Evolutionary conservation across 2,329 filamentous ascomycete species (phyloP).

Genomic region (Talaromyces piceae): DNA sequence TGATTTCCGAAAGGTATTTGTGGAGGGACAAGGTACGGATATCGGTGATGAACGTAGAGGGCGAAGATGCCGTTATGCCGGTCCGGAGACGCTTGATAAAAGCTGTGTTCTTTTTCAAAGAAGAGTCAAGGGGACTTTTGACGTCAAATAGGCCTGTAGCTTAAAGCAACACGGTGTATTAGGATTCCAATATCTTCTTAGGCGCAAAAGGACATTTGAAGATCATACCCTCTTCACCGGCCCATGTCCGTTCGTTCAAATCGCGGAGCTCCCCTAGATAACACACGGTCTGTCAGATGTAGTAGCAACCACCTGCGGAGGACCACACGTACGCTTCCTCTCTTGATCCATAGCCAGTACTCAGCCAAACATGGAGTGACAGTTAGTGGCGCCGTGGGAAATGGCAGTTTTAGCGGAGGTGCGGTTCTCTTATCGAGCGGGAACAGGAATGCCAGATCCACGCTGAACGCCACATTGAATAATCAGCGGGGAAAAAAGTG

Average conservation of each 20-base stretch:
- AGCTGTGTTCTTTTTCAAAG: constrained; percentile 94
- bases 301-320: not conserved
- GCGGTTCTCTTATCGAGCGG: constrained; percentile 31
- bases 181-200: constrained; percentile 17
- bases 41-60: constrained; percentile 79
- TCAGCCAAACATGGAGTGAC: constrained; percentile 15
- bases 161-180: not conserved
- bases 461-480: constrained; percentile 33
- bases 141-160: constrained; percentile 66
- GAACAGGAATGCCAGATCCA: constrained; percentile 22
- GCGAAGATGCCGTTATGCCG: constrained; percentile 70
- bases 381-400: not conserved
- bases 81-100: constrained; percentile 96
- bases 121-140: constrained; percentile 77
- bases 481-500: not conserved
- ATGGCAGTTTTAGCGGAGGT: constrained; percentile 23
- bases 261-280: constrained; percentile 75
- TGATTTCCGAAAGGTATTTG: constrained; percentile 96
- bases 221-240: constrained; percentile 69
- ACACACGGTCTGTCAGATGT: not conserved
- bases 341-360: constrained; percentile 39
- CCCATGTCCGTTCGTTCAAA: constrained; percentile 81
- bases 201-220: constrained; percentile 2
- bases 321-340: constrained; percentile 40
- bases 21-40: constrained; percentile 84